Evolutionary conservation across 106 monocot species (phyloP), one percentile per base, ranked within the genome.

Genomic region (Dendrobium chrysotoxum): DNA sequence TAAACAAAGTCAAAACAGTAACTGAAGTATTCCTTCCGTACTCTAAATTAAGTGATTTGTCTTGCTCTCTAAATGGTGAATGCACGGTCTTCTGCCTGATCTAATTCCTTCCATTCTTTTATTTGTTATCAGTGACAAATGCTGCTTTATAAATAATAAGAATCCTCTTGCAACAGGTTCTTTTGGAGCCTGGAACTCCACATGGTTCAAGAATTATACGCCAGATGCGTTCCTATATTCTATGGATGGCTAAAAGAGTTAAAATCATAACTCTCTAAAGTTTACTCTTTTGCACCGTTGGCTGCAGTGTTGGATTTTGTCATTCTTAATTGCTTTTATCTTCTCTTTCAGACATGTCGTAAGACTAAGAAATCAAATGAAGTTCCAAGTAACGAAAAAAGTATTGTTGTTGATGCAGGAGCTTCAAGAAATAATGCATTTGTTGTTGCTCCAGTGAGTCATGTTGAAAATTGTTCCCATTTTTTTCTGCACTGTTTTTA

Each of bases 121-220:
- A 40, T 74, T 74, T 4, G 21, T 74, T 74, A 21, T 74, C 20
- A 1, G 7, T 28, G 7, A 42, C 41, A 74, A 40, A 74, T 74
- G 21, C 23, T 42, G 21, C 23, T 74, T 8, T 74, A 40, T 40
- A 23, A 25, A 74, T 74, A 18, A 74, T 6, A 41, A 74, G 41
- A 74, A 7, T 4, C 40, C 2, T 25, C 39, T 73, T 57, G 16
- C 16, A 20, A 40, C 86, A 98, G 96, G 89, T 99, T 84, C 90
- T 99, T 68, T 80, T 99, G 81, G 99, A 99, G 86, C 99, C 99
- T 79, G 99, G 99, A 88, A 99, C 93, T 75, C 99, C 99, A 45
- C 95, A 99, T 75, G 95, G 99, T 76, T 92, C 90, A 74, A 91
- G 93, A 76, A 91, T 95, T 16, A 90, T 99, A 55, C 79, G 74